Evolutionary conservation across 805 yeast species (phyloP), one percentile per base, ranked within the genome.

Genomic region (Ogataea wickerhamii): DNA sequence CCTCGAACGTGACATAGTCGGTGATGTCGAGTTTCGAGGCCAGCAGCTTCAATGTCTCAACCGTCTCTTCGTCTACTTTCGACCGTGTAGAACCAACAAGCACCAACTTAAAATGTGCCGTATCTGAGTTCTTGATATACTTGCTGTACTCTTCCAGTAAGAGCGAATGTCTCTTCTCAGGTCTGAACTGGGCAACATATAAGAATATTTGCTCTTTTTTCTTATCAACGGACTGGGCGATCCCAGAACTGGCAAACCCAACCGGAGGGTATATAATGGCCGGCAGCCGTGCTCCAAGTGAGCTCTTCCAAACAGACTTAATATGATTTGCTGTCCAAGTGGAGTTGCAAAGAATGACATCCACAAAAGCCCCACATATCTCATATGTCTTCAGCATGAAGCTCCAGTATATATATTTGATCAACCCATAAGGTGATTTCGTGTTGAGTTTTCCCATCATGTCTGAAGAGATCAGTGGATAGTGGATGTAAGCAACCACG

Each of bases 281-380:
- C 55, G 68, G 37, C 55, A 60, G 37, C 48, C 50, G 39, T 7
- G 27, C 44, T 22, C 56, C 50, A 21, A 57, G 56, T 38, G 72
- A 72, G 41, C 64, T 49, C 34, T 63, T 56, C 95, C 96, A 89
- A 18, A 81, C 77, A 2, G 60, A 47, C 18, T 57, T 50, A 37
- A 94, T 76, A 56, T 93, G 97, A 50, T 81, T 75, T 41, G 64
- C 68, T 0, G 98, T 93, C 99, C 99, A 93, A 0, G 95, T 74
- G 0, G 96, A 89, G 58, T 93, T 93, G 29, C 91, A 76, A 40
- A 81, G 66, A 0, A 82, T 79, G 25, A 82, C 60, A 43, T 78
- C 76, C 23, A 83, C 81, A 55, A 71, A 80, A 1, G 75, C 60
- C 0, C 96, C 96, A 33, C 79, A 74, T 43, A 71, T 65, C 8